These are phyloP conservation scores for Nicotiana paniculata DNA, from an alignment of 257 asterid genomes.

Conservation along the genomic window DNA sequence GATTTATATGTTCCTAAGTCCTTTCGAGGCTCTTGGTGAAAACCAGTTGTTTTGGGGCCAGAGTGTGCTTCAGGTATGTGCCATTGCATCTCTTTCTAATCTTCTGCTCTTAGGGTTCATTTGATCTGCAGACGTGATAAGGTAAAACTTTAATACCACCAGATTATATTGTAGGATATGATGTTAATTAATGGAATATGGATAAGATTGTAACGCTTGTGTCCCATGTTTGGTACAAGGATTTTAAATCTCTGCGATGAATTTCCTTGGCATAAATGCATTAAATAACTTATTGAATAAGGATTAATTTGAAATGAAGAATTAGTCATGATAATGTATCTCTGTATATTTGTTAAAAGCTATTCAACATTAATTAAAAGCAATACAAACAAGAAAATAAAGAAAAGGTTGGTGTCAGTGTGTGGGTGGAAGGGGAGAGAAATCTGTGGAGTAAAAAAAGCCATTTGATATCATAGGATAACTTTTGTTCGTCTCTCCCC, in stretches of 20 bases:
- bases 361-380: background rate
- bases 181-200: background rate
- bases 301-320: conserved; percentile 2
- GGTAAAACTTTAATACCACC: background rate
- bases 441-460: background rate
- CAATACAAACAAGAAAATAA: background rate
- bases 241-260: background rate
- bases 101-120: background rate
- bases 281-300: background rate
- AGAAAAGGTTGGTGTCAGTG: background rate
- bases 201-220: background rate
- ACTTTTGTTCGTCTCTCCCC: background rate
- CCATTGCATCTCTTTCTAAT: background rate
- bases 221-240: background rate
- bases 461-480: background rate
- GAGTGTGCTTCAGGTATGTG: conserved; percentile 67
- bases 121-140: background rate
- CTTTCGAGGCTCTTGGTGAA: conserved; percentile 80
- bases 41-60: conserved; percentile 88
- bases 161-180: background rate
- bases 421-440: background rate
- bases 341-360: background rate
- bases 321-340: conserved; percentile 3
- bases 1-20: conserved; percentile 97
- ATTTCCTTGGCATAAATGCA: background rate